Base-by-base conservation (phyloP, 768 basidiomycete species). In the Cytidiella melzeri region DNA sequence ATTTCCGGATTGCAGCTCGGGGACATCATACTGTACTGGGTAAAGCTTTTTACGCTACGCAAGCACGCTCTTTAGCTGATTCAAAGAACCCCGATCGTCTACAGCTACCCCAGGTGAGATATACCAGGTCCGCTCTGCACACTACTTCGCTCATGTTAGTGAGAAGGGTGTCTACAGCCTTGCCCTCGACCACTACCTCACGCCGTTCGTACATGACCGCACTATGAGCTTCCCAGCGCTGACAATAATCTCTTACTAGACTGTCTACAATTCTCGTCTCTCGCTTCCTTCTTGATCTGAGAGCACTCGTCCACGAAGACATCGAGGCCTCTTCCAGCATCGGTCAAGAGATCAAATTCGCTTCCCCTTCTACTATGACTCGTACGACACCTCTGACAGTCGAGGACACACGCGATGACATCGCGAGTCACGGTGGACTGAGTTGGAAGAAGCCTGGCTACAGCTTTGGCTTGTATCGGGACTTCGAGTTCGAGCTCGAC, bases 131-230 rank as follows among this genome's bases (percentile, higher is more conserved):
- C 42, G 27, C 12, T 3, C 15, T 19, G 27, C 13, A n/a, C 27
- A 30, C n/a, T n/a, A n/a, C n/a, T n/a, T n/a, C n/a, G n/a, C n/a
- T n/a, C n/a, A n/a, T n/a, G n/a, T n/a, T n/a, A n/a, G n/a, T n/a
- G n/a, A n/a, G n/a, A 11, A 50, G 49, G 49, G 49, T 20, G 49
- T 50, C 5, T 50, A 50, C 19, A 44, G 49, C 49, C 49, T 50
- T 12, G 28, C 44, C 19, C 49, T 50, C 13, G 44, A 50, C 49
- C 43, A 50, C 43, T 50, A 50, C 19, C 19, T 42, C 21, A 41
- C 43, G 2, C 34, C 43, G 49, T 50, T 13, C 15, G 47, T 21
- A 10, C 12, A 25, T 26, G 20, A 9, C 19, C 9, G 6, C 23
- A 9, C 43, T 26, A 6, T 13, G 10, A 9, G 19, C 43, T 19